A percentile compares a stretch with the other conserved stretches of the same genome.
Conservation (phyloP, 768 basidiomycete species). For the Kwoniella dendrophila region DNA sequence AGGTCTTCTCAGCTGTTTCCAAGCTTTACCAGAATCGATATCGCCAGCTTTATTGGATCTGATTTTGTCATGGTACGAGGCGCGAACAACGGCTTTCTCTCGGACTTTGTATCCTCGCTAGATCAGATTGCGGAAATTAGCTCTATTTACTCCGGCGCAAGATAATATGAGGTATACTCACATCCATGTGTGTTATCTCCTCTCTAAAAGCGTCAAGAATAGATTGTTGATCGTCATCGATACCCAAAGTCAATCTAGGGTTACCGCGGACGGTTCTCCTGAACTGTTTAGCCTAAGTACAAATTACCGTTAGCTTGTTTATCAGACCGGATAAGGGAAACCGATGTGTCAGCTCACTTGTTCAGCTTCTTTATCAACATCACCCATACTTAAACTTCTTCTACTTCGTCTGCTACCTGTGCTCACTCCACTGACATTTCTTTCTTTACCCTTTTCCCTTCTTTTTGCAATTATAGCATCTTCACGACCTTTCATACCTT, state of each 20-base stretch:
- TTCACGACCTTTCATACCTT: constrained; percentile 39
- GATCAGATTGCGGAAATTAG: no score
- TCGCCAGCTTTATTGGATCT: constrained; percentile 76
- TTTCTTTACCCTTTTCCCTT: constrained; percentile 28
- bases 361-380: constrained; percentile 37
- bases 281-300: constrained; percentile 25
- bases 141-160: background rate
- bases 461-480: constrained; percentile 37
- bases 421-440: constrained; percentile 20
- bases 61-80: constrained; percentile 72
- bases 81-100: constrained; percentile 74
- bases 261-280: constrained; percentile 23
- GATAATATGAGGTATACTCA: constrained; percentile 23
- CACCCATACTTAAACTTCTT: constrained; percentile 49
- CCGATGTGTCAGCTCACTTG: constrained; percentile 19
- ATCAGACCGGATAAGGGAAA: background rate
- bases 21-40: constrained; percentile 75
- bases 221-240: constrained; percentile 43
- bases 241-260: constrained; percentile 42
- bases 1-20: constrained; percentile 82
- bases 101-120: constrained; percentile 77
- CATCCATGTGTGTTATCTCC: constrained; percentile 47
- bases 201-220: constrained; percentile 51
- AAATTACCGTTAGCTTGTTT: constrained; percentile 4
- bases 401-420: constrained; percentile 30